Percentiles rank a stretch among this genome's conserved stretches.
Evolutionary conservation across 495 filamentous ascomycete genomes (phyloP).

Genomic region (Jackrogersella minutella): DNA sequence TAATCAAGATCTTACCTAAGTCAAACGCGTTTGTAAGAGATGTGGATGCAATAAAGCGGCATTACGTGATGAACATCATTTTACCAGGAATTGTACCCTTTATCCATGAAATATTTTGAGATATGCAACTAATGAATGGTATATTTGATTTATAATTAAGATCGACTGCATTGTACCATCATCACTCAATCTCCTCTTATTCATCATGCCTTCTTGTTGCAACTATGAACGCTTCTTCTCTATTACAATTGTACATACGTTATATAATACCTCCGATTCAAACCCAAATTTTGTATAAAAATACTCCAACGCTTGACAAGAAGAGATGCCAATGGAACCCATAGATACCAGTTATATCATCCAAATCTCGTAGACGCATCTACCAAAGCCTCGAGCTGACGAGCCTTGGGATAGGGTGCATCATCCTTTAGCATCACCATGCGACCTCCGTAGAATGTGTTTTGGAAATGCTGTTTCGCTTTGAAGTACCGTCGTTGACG

Average conservation of each 20-base stretch:
- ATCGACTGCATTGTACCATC: too few species aligned
- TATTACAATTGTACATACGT: neutral
- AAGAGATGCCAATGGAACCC: neutral
- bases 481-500: constrained; percentile 33
- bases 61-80: too few species aligned
- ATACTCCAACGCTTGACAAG: constrained; percentile 2
- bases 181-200: too few species aligned
- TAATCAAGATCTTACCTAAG: too few species aligned
- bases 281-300: neutral
- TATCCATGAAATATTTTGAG: too few species aligned
- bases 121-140: too few species aligned
- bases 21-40: too few species aligned
- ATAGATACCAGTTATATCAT: neutral
- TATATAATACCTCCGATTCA: neutral
- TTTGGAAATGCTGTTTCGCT: constrained; percentile 38
- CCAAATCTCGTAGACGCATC: constrained; percentile 32
- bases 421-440: constrained; percentile 39
- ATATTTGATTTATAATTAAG: too few species aligned
- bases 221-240: neutral
- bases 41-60: too few species aligned
- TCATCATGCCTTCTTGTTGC: too few species aligned
- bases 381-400: constrained; percentile 18
- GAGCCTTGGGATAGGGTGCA: constrained; percentile 29
- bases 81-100: too few species aligned
- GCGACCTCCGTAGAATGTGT: constrained; percentile 32